Evolutionary conservation across 2,329 filamentous ascomycete species (phyloP).

Genomic region (Fusarium camptoceras): DNA sequence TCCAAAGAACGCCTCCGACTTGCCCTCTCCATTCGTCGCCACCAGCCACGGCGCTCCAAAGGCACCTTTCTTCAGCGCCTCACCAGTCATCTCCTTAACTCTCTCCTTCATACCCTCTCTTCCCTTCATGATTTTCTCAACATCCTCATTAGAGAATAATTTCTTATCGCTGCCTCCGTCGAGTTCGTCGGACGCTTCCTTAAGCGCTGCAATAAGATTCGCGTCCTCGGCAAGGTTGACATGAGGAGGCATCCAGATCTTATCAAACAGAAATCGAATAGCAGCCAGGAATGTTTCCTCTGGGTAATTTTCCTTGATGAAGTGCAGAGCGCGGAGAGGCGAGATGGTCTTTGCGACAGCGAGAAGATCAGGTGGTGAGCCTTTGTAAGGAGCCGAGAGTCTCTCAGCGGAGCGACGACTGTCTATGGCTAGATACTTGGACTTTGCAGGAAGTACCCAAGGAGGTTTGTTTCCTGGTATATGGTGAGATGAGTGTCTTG

Average conservation of each 20-base stretch:
- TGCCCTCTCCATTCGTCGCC: slow-evolving; percentile 69
- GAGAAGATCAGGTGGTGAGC: slow-evolving; percentile 59
- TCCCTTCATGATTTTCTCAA: slow-evolving; percentile 66
- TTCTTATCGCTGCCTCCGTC: slow-evolving; percentile 35
- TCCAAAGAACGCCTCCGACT: slow-evolving; percentile 78
- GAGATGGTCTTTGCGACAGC: slow-evolving; percentile 58
- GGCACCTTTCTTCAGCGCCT: slow-evolving; percentile 72
- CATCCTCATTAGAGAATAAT: slow-evolving; percentile 65
- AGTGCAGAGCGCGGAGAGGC: slow-evolving; percentile 74
- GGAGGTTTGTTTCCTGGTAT: slow-evolving; percentile 78
- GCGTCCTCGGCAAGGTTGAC: slow-evolving; percentile 70
- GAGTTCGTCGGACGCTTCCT: slow-evolving; percentile 47
- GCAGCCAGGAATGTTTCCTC: slow-evolving; percentile 62
- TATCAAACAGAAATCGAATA: slow-evolving; percentile 67
- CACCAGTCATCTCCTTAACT: slow-evolving; percentile 69
- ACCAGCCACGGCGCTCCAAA: slow-evolving; percentile 84
- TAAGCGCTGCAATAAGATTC: slow-evolving; percentile 58
- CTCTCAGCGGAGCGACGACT: slow-evolving; percentile 53
- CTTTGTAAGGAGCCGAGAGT: slow-evolving; percentile 53
- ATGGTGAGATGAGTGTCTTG: slow-evolving; percentile 8
- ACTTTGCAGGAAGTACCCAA: slow-evolving; percentile 77
- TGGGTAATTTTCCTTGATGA: slow-evolving; percentile 71
- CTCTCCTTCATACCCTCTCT: slow-evolving; percentile 58
- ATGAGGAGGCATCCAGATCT: slow-evolving; percentile 71
- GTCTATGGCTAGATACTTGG: slow-evolving; percentile 63